phyloP scores from a whole-genome alignment of 2,329 filamentous ascomycete species.

The Botrytis porri region DNA sequence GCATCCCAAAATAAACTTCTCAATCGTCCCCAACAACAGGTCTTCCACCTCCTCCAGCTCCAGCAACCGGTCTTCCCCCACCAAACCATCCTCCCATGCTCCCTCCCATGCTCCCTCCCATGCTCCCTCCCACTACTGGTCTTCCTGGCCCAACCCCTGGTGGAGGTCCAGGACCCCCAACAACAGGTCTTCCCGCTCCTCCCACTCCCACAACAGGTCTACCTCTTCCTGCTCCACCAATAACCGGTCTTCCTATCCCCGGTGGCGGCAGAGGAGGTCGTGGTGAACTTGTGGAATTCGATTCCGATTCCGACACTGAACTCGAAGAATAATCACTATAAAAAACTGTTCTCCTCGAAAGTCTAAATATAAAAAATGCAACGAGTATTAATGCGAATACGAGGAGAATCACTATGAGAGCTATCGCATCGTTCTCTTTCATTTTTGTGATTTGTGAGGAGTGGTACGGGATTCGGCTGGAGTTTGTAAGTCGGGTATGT shows the following conservation, averaged over 20 bases:
- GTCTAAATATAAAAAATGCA: not conserved
- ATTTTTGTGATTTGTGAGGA: not conserved
- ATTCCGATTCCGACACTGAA: not conserved
- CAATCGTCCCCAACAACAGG: not conserved
- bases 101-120: conserved; percentile 4
- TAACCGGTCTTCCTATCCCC: not conserved
- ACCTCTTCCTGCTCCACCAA: not conserved
- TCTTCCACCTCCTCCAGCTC: not conserved
- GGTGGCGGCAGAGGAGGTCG: not conserved
- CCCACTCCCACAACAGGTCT: not conserved
- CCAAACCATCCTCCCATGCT: not conserved
- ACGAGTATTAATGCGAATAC: not conserved
- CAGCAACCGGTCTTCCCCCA: not conserved
- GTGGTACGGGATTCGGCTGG: not conserved
- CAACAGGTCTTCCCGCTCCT: not conserved
- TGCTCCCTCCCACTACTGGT: not conserved
- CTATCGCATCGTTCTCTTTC: conserved; percentile 4
- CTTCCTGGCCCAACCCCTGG: not conserved
- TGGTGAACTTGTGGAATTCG: not conserved
- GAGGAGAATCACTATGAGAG: conserved; percentile 7
- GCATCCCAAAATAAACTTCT: not conserved
- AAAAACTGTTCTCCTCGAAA: not conserved
- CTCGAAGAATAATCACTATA: conserved; percentile 8
- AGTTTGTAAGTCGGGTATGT: not conserved
- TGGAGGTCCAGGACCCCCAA: not conserved